Conservation (phyloP, 768 basidiomycete species). For the Suillus occidentalis region DNA sequence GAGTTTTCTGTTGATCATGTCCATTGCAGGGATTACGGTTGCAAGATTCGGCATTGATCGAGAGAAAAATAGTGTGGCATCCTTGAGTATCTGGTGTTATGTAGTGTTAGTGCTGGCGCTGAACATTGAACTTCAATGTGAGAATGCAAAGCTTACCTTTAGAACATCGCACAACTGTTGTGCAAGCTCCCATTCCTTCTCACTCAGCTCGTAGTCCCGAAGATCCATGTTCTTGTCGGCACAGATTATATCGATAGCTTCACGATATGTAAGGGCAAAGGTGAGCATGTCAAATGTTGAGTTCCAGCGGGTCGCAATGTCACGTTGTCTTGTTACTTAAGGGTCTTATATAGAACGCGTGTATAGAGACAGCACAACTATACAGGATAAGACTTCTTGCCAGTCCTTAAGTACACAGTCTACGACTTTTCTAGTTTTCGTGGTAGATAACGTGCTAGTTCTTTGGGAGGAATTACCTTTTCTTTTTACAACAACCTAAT, state of each 20-base stretch:
- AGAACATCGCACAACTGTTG: constrained; percentile 19
- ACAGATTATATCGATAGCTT: constrained; percentile 23
- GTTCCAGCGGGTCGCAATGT: too few species aligned
- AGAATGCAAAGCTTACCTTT: constrained; percentile 16
- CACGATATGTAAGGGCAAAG: constrained; percentile 21
- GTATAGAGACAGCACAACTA: too few species aligned
- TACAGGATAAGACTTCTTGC: too few species aligned
- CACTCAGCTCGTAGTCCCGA: constrained; percentile 10
- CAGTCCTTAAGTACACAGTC: too few species aligned
- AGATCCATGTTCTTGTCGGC: constrained; percentile 27
- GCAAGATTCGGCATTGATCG: constrained; percentile 20
- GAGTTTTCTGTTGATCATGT: constrained; percentile 28
- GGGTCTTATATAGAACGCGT: too few species aligned
- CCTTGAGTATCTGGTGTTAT: constrained; percentile 20
- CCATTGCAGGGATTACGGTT: constrained; percentile 36
- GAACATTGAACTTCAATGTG: not conserved
- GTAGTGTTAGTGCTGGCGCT: not conserved
- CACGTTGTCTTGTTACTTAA: too few species aligned
- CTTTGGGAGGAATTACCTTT: too few species aligned
- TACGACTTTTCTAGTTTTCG: too few species aligned
- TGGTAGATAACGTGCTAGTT: too few species aligned
- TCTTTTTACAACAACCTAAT: too few species aligned
- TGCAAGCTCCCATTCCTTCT: constrained; percentile 17
- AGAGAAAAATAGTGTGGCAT: constrained; percentile 29
- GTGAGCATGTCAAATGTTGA: constrained; percentile 19